Evolutionary conservation across 75 land plant genomes (phyloP), one percentile per base, ranked within the genome.

Genomic region (Ceratopteris richardii): DNA sequence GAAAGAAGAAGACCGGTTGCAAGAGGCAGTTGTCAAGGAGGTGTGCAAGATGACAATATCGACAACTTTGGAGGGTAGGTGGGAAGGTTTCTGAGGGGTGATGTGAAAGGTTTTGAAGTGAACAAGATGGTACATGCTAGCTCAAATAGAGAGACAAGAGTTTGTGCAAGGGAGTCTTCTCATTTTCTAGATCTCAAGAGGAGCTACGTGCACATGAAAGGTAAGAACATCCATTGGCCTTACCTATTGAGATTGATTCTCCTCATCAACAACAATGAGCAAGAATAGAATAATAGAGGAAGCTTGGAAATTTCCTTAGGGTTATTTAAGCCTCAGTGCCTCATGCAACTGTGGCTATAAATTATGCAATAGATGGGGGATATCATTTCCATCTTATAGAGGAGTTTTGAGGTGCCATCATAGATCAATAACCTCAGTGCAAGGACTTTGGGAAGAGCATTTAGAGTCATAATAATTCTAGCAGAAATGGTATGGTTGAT

Each of bases 161-260:
- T 61, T 55, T 87, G 91, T 60, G 87, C 91, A 12, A 39, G 67
- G 10, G 91, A 87, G 31, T 81, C 11, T 87, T 87, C 55, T 67
- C 72, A 0, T 87, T 83, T 33, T 25, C 37, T 31, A 87, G 91
- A 14, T 83, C 64, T 41, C 83, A 87, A 54, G 63, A 76, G 39
- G 79, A 87, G 29, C 61, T 83, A 13, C 73, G 91, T 2, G 56
- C 70, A 55, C 91, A 87, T 75, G 87, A 87, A 27, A 77, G 87
- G 30, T 64, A 67, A n/a, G 67, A 61, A 17, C 91, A 87, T 58
- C 87, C 87, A 12, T 65, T 68, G 12, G 66, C 75, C 0, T 51
- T 84, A 6, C 91, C 91, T 13, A 66, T 77, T 22, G 80, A 77
- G 50, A 73, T 75, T 9, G 91, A 87, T 69, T 87, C 83, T 20